Evolutionary conservation across 2,329 filamentous ascomycete genomes (phyloP).

Genomic region (Acarospora socialis): DNA sequence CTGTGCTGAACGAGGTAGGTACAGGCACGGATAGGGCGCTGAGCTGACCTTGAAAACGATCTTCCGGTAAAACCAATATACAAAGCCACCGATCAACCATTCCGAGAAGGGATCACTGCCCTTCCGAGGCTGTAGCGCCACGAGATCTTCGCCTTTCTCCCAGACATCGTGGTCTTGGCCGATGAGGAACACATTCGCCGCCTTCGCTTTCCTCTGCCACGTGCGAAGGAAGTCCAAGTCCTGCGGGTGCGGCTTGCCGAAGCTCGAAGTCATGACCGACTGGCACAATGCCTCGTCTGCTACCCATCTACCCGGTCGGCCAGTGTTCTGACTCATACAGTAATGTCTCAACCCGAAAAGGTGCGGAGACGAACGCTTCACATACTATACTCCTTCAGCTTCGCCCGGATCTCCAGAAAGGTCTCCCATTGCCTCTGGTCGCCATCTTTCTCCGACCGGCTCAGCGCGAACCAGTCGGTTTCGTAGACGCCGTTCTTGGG

Average conservation of each 20-base stretch:
- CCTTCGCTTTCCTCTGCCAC: constrained; percentile 1
- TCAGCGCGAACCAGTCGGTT: not conserved
- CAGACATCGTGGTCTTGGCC: constrained; percentile 2
- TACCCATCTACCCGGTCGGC: too few species aligned
- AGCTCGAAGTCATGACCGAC: not conserved
- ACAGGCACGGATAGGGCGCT: too few species aligned
- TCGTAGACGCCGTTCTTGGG: not conserved
- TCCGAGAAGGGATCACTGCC: too few species aligned
- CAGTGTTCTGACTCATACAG: too few species aligned
- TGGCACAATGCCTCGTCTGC: not conserved
- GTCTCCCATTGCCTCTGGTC: constrained; percentile 1
- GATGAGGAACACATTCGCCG: not conserved
- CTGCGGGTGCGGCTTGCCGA: not conserved
- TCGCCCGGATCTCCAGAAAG: constrained; percentile 2
- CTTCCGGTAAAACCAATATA: too few species aligned
- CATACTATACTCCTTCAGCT: constrained; percentile 5
- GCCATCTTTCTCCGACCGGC: not conserved
- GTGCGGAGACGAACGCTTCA: not conserved
- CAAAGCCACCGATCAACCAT: too few species aligned
- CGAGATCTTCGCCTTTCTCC: too few species aligned
- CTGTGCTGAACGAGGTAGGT: too few species aligned
- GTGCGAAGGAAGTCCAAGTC: constrained; percentile 1
- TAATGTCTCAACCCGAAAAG: not conserved
- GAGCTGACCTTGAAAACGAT: too few species aligned
- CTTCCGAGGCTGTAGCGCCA: too few species aligned